Conservation (phyloP, 331 rosid species). For the Malus hybrid region DNA sequence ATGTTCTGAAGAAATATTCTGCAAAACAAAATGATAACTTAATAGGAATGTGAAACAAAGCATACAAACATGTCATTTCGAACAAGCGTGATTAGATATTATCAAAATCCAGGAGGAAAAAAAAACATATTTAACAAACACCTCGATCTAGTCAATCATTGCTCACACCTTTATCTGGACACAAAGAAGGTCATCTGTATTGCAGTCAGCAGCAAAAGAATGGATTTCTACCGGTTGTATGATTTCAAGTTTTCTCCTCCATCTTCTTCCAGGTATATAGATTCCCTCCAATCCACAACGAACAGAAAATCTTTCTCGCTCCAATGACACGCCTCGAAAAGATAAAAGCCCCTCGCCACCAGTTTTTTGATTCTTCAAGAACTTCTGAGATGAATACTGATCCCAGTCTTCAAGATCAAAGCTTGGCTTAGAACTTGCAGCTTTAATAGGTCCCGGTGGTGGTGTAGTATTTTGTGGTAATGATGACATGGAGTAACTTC, state of each 20-base stretch:
- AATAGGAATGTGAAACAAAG: neutral
- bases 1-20: constrained; percentile 81
- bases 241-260: constrained; percentile 92
- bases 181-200: constrained; percentile 81
- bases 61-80: neutral
- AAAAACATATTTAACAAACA: constrained; percentile 7
- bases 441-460: constrained; percentile 52
- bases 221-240: constrained; percentile 77
- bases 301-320: constrained; percentile 84
- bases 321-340: constrained; percentile 85
- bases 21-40: constrained; percentile 26
- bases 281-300: constrained; percentile 89
- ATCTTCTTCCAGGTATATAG: constrained; percentile 85
- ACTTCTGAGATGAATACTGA: constrained; percentile 53
- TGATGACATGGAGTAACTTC: constrained; percentile 98
- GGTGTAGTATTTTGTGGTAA: constrained; percentile 54
- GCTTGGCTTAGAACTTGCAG: constrained; percentile 69
- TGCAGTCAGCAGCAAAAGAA: constrained; percentile 80
- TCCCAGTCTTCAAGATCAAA: constrained; percentile 75
- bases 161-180: constrained; percentile 84
- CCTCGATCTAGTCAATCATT: constrained; percentile 15
- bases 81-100: neutral
- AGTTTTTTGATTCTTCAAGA: constrained; percentile 28
- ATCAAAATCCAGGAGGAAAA: neutral
- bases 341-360: constrained; percentile 67